A percentile compares a stretch with the other conserved stretches of the same genome.
phyloP scores from a whole-genome alignment of 2,329 filamentous ascomycete species.

The Alternaria metachromatica region DNA sequence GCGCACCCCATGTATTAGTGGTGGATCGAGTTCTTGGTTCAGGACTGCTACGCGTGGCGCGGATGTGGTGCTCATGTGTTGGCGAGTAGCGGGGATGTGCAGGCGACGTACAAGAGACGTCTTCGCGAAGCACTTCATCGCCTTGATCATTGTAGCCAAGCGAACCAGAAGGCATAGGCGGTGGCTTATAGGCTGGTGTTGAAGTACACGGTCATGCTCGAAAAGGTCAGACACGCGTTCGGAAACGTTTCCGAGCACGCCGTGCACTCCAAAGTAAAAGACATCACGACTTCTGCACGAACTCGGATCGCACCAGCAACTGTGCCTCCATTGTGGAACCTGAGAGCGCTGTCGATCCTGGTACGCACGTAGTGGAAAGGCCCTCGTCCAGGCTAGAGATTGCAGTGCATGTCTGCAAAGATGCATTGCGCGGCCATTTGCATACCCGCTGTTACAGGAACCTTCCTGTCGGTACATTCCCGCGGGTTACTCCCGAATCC shows the following conservation, averaged over 20 bases:
- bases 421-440: too few relatives aligned
- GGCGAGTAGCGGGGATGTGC: rapidly evolving
- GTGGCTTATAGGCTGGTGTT: too few relatives aligned
- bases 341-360: rapidly evolving
- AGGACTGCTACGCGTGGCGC: neutral
- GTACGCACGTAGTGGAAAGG: neutral
- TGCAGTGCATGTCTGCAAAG: neutral
- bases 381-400: neutral
- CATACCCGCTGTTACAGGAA: too few relatives aligned
- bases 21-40: neutral
- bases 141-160: too few relatives aligned
- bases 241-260: neutral
- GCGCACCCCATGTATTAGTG: neutral
- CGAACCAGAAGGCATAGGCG: too few relatives aligned
- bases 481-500: neutral
- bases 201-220: neutral
- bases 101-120: rapidly evolving
- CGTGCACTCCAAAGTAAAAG: neutral
- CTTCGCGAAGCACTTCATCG: neutral
- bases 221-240: neutral
- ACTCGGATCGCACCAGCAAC: rapidly evolving
- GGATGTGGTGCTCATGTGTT: neutral
- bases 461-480: too few relatives aligned
- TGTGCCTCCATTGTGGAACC: rapidly evolving
- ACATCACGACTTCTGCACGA: too few relatives aligned